These are phyloP conservation scores for Syncephalastrum monosporum DNA, from an alignment of 371 early-diverging fungal genomes.

Conservation along the genomic window DNA sequence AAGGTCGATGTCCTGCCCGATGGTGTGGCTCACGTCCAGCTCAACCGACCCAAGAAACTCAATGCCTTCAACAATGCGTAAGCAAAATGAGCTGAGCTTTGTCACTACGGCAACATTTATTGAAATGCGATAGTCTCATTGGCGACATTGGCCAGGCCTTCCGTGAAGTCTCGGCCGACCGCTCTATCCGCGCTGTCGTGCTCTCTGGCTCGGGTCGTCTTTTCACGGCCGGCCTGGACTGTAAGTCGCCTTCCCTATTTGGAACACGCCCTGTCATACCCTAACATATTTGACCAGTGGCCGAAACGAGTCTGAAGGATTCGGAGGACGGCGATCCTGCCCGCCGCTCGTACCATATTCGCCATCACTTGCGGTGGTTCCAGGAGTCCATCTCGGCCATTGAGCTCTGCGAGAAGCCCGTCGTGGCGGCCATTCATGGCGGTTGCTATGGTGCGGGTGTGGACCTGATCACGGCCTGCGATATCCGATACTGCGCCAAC, in stretches of 20 bases:
- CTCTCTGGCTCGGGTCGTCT: slow-evolving; percentile 71
- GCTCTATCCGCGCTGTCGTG: slow-evolving; percentile 68
- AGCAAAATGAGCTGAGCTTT: neutral
- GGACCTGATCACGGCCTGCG: slow-evolving; percentile 88
- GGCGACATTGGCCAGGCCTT: slow-evolving; percentile 50
- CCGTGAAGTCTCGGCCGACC: slow-evolving; percentile 52
- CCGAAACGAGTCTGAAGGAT: slow-evolving; percentile 17
- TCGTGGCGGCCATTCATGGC: slow-evolving; percentile 87
- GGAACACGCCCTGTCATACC: neutral
- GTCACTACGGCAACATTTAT: too few relatives aligned
- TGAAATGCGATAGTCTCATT: slow-evolving; percentile 20
- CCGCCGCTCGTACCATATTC: slow-evolving; percentile 46
- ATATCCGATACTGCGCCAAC: slow-evolving; percentile 82
- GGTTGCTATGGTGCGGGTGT: slow-evolving; percentile 91
- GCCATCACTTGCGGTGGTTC: slow-evolving; percentile 43
- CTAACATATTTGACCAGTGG: slow-evolving; percentile 13
- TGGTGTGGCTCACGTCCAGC: slow-evolving; percentile 77
- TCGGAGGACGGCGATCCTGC: slow-evolving; percentile 41
- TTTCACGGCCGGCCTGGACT: slow-evolving; percentile 91
- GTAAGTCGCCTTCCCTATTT: slow-evolving; percentile 41
- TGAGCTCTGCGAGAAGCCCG: slow-evolving; percentile 85
- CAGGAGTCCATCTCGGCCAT: slow-evolving; percentile 75
- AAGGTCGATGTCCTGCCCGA: slow-evolving; percentile 55
- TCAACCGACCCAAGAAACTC: slow-evolving; percentile 79
- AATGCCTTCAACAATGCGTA: slow-evolving; percentile 76